Evolutionary conservation across 208 protist species (phyloP), one percentile per base, ranked within the genome.

Genomic region (Trypanosoma vivax): DNA sequence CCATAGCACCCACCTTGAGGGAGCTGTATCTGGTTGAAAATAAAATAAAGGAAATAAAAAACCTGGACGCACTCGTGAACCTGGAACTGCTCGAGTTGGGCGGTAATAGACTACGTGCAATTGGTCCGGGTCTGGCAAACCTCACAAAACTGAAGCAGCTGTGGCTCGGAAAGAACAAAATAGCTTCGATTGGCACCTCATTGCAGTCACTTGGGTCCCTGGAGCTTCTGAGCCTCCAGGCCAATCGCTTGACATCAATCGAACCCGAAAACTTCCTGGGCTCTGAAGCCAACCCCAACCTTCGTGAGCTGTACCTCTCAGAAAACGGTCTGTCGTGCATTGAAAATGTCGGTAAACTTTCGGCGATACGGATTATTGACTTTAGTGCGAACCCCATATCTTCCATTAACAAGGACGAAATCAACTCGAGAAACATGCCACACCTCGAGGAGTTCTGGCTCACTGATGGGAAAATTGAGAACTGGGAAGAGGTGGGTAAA

Each of bases 121-220:
- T 96, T 31, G 79, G 85, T 7, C 10, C 60, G 13, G 87, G 83
- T 0, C 70, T 96, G 16, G 35, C 66, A 5, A 73, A 73, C 5
- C 70, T 95, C 0, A 56, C 56, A 10, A 80, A 76, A 14, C 55
- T 96, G 23, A 73, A 82, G 41, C 73, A 83, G 35, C 56, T 96
- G 35, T 96, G 89, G 85, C 48, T 96, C 0, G 91, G 91, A 11
- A 95, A 92, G 43, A 96, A 96, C 58, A 96, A 96, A 48, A 95
- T 96, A 37, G 41, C 51, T 9, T 63, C 46, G 31, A 67, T 96
- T 35, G 73, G 88, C 1, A 69, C 53, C 3, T 71, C 72, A 10
- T 56, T 96, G 5, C 66, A 80, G 33, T 68, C 45, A 6, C 60
- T 96, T 4, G 53, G 28, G 14, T 68, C 42, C 7, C 59, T 96